Percentiles rank a stretch among this genome's conserved stretches.
Conservation (phyloP, 164 flowering plant genomes). For the Litsea cubeba region DNA sequence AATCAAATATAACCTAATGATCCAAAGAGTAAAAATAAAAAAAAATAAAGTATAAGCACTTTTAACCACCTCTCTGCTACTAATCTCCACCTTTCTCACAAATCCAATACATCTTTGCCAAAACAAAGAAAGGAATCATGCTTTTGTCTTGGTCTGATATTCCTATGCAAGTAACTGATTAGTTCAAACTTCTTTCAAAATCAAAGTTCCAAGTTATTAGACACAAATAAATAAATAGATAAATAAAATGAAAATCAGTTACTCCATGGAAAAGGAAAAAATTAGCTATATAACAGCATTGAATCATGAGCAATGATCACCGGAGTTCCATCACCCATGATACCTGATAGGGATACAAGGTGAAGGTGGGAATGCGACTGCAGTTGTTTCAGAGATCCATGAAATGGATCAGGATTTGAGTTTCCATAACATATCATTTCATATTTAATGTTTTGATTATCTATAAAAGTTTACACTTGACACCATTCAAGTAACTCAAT, state of each 20-base stretch:
- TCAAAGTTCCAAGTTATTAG: background rate
- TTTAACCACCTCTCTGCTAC: background rate
- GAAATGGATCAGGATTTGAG: no score
- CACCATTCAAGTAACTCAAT: no score
- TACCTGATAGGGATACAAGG: no score
- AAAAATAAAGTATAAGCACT: no score
- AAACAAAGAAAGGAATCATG: background rate
- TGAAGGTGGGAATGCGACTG: no score
- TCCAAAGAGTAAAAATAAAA: no score
- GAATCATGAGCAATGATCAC: background rate
- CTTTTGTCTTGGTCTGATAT: background rate
- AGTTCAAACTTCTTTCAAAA: background rate
- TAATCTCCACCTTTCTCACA: background rate
- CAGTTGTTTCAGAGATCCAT: no score
- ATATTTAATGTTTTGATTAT: no score
- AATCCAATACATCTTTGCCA: background rate
- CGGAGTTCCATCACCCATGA: background rate
- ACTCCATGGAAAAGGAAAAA: background rate
- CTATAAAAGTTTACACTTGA: no score
- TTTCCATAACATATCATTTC: no score
- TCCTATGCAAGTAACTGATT: no score
- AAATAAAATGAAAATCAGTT: background rate
- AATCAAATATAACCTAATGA: no score
- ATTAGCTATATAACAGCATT: background rate
- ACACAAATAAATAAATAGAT: background rate